Conservation (phyloP, 2,329 filamentous ascomycete genomes). For the Aspergillus cejpii region DNA sequence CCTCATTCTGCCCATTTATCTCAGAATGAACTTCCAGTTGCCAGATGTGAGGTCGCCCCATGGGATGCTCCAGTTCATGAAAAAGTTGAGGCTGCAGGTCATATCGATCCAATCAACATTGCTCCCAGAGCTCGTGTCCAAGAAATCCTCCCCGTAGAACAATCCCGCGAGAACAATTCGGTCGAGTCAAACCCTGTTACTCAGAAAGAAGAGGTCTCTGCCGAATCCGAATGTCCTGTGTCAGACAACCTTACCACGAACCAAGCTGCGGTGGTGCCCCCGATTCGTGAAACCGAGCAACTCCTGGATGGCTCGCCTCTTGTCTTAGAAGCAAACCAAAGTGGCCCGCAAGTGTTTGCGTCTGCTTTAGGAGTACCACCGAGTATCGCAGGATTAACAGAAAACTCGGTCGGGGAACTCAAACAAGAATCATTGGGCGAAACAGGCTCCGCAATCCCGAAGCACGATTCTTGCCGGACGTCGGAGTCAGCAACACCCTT, state of each 20-base stretch:
- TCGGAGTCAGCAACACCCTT: not conserved
- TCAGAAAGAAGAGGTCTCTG: not conserved
- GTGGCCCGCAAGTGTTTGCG: not conserved
- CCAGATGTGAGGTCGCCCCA: not conserved
- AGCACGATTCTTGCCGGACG: not conserved
- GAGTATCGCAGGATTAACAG: not conserved
- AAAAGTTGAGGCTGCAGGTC: not conserved
- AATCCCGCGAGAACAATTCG: not conserved
- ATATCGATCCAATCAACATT: not conserved
- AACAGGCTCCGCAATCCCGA: not conserved
- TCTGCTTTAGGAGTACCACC: not conserved
- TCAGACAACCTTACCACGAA: not conserved
- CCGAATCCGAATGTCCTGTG: not conserved
- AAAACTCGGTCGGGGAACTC: not conserved
- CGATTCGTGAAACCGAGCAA: not conserved
- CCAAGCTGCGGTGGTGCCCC: not conserved
- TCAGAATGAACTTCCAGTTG: not conserved
- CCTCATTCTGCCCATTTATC: not conserved
- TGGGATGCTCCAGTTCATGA: not conserved
- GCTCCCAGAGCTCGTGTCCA: not conserved
- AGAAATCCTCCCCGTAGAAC: not conserved
- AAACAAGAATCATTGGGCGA: not conserved
- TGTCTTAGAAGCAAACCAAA: not conserved
- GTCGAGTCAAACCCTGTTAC: not conserved
- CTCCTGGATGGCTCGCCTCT: not conserved